Base-by-base conservation (phyloP, 768 basidiomycete species). In the Suillus ampliporus region DNA sequence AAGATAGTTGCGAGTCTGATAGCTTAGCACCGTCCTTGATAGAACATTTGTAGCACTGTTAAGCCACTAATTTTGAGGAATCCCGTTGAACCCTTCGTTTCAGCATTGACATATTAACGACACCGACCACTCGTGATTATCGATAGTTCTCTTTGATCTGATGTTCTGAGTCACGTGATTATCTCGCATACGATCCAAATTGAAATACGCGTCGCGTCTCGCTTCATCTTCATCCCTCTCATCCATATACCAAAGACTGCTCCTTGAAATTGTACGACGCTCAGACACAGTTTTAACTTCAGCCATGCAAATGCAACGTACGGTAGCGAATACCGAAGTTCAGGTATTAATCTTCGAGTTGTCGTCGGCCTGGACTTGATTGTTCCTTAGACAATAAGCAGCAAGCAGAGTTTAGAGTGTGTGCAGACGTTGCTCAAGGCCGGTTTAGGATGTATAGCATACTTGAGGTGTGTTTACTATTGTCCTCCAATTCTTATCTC, bases 401-500 rank as follows among this genome's bases (percentile, higher is more conserved):
- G 78, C 17, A 78, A 77, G 3, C 89, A 90, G 64, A 92, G 91
- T 69, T 76, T 92, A 58, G 82, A 84, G 46, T 86, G 87, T 21
- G 85, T 93, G 13, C 85, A 92, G 69, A 91, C 90, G 13, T 78
- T 94, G 47, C 77, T 94, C 7, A 82, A 81, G 63, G 90, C 91
- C 10, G 89, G 90, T 11, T 73, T 94, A 48, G 90, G 90, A 0
- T 90, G 90, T 60, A 90, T 94, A 60, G 85, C 90, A 17, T 94
- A 88, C 73, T 76, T 94, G 62, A 85, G 91, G 91, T 87, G 66
- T 37, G 62, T 44, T 11, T 56, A 53, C 10, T 56, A 28, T 26
- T 26, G 17, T 26, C 23, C 23, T 56, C 40, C 17, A 9, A 19
- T 40, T 28, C 38, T 40, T 10, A 40, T 56, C 38, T 38, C 17